Percentiles rank a stretch among this genome's conserved stretches.
Evolutionary conservation across 2,329 filamentous ascomycete species (phyloP).

Genomic region (Diplodia sapinea): DNA sequence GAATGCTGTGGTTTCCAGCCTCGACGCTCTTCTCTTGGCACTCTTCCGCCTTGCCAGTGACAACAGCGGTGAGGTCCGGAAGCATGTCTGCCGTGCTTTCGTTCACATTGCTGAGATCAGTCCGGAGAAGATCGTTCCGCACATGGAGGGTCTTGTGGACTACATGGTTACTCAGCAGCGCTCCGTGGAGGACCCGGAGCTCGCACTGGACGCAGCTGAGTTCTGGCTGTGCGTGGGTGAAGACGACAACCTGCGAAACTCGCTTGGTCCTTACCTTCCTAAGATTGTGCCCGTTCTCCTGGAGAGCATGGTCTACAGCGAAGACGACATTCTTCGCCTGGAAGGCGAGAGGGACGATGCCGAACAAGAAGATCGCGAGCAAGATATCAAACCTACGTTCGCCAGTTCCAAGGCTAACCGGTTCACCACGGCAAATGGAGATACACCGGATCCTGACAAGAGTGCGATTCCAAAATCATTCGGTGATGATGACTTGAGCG

Average conservation of each 20-base stretch:
- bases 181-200: conserved; percentile 78
- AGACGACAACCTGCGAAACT: conserved; percentile 77
- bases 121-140: conserved; percentile 87
- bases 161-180: conserved; percentile 92
- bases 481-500: conserved; percentile 78
- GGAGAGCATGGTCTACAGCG: conserved; percentile 94
- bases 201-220: conserved; percentile 93
- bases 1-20: conserved; percentile 76
- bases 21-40: conserved; percentile 81
- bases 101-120: conserved; percentile 89
- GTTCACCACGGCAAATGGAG: conserved; percentile 47
- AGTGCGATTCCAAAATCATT: conserved; percentile 51
- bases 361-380: conserved; percentile 83
- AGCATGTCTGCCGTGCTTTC: conserved; percentile 92
- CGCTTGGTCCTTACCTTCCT: conserved; percentile 76
- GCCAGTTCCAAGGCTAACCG: conserved; percentile 72
- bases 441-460: conserved; percentile 55
- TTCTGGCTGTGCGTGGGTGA: conserved; percentile 97
- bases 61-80: conserved; percentile 77
- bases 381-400: conserved; percentile 93
- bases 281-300: conserved; percentile 90
- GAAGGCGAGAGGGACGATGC: conserved; percentile 81
- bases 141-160: conserved; percentile 85
- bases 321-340: conserved; percentile 86
- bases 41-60: conserved; percentile 84